Evolutionary conservation across 2,329 filamentous ascomycete species (phyloP).

Genomic region (Paecilomyces fulvus): DNA sequence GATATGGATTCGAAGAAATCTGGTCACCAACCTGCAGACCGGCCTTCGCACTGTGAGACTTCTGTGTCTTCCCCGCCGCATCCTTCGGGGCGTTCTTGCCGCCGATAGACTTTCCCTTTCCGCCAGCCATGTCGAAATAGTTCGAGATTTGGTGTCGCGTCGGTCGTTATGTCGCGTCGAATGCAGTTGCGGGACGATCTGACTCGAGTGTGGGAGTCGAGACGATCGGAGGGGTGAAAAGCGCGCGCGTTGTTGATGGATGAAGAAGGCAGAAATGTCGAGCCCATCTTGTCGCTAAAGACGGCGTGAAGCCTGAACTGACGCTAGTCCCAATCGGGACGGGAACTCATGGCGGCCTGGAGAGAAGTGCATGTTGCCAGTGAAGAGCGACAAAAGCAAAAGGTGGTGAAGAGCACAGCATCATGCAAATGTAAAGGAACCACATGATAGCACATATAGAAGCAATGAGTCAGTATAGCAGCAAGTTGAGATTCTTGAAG

Average conservation of each 20-base stretch:
- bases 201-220: conserved; percentile 19
- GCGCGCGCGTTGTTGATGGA: conserved; percentile 36
- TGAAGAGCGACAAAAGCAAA: conserved; percentile 2
- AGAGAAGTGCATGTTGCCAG: conserved; percentile 1
- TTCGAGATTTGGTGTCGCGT: conserved; percentile 18
- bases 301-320: conserved; percentile 16
- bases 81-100: conserved; percentile 86
- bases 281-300: conserved; percentile 30
- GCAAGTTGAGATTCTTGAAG: neutral
- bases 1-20: conserved; percentile 10
- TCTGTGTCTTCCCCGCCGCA: conserved; percentile 79
- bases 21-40: conserved; percentile 74
- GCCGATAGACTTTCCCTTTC: conserved; percentile 87
- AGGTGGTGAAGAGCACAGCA: conserved; percentile 7
- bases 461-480: neutral
- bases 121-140: conserved; percentile 58
- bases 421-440: neutral
- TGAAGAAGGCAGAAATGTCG: conserved; percentile 34
- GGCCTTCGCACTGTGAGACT: conserved; percentile 86
- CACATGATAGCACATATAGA: neutral
- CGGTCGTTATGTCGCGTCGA: conserved; percentile 19
- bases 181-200: conserved; percentile 12
- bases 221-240: conserved; percentile 18
- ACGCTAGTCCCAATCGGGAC: conserved; percentile 31
- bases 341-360: conserved; percentile 10